Conservation (phyloP, 2,329 filamentous ascomycete genomes). For the Colletotrichum limetticola region DNA sequence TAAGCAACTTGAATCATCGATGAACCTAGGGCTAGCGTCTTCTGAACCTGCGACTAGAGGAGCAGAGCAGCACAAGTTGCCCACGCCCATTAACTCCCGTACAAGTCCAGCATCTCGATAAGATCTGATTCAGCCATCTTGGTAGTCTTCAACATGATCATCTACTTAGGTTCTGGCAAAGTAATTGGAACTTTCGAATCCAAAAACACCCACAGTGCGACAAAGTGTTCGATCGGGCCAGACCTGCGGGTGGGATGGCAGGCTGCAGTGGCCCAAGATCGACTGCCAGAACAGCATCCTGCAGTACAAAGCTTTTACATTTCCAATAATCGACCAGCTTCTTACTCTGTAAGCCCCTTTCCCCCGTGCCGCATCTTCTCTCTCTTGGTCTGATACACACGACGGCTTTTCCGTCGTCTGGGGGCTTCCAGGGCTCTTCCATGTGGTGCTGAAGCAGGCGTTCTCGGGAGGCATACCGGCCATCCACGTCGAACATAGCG, state of each 20-base stretch:
- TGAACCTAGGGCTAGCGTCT: background rate
- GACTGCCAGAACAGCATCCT: conserved; percentile 11
- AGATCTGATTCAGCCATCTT: background rate
- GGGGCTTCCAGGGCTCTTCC: conserved; percentile 13
- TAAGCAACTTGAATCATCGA: conserved; percentile 10
- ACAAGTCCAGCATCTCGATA: background rate
- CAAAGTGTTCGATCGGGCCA: background rate
- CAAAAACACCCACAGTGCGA: conserved; percentile 4
- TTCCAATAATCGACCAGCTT: background rate
- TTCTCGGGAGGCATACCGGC: conserved; percentile 14
- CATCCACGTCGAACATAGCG: background rate
- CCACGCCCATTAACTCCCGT: background rate
- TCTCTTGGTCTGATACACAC: background rate
- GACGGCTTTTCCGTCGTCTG: conserved; percentile 2
- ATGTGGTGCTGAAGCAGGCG: conserved; percentile 22
- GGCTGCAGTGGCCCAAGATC: background rate
- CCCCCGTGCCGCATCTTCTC: background rate
- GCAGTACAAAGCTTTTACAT: conserved; percentile 13
- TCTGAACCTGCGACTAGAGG: background rate
- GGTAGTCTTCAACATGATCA: too few relatives aligned
- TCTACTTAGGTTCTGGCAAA: too few relatives aligned
- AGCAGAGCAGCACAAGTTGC: background rate
- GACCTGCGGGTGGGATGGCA: background rate
- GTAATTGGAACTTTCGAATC: background rate
- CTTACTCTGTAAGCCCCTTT: background rate